A percentile compares a stretch with the other conserved stretches of the same genome.
phyloP scores from a whole-genome alignment of 192 early-diverging fungal genomes.

The Podila minutissima region DNA sequence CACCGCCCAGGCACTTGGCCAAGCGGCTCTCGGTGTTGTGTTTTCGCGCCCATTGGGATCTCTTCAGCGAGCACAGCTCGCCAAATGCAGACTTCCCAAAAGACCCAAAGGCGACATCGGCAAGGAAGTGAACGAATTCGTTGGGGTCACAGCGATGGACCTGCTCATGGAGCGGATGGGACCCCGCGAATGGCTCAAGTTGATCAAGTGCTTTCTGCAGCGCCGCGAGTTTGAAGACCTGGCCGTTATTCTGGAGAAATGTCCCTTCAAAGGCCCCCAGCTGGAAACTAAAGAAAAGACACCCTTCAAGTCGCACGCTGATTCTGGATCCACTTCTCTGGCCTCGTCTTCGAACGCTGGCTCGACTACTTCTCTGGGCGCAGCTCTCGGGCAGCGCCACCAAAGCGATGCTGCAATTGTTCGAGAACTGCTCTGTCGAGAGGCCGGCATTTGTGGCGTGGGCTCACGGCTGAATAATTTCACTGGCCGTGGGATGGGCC shows the following conservation, averaged over 20 bases:
- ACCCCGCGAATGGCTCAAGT: slow-evolving; percentile 45
- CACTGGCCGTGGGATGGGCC: slow-evolving; percentile 22
- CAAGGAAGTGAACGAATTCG: no score
- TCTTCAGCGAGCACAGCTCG: slow-evolving; percentile 10
- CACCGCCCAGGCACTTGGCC: slow-evolving; percentile 41
- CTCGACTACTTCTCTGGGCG: neutral
- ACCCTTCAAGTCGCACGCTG: neutral
- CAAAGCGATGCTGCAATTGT: neutral
- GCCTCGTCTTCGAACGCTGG: neutral
- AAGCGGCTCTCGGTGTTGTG: slow-evolving; percentile 28
- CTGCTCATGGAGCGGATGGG: slow-evolving; percentile 39
- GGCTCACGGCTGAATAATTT: slow-evolving; percentile 27
- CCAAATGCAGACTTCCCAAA: no score
- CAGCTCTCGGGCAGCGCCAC: neutral
- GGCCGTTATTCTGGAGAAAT: slow-evolving; percentile 21
- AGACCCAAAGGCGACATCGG: neutral
- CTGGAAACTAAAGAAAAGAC: slow-evolving; percentile 22
- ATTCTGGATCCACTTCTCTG: neutral
- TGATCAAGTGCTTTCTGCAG: slow-evolving; percentile 43
- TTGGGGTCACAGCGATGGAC: slow-evolving; percentile 18
- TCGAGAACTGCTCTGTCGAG: slow-evolving; percentile 37
- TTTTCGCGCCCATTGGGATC: slow-evolving; percentile 28
- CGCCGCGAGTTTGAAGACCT: slow-evolving; percentile 45
- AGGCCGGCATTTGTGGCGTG: slow-evolving; percentile 39
- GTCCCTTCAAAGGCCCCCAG: slow-evolving; percentile 41